Base-by-base conservation (phyloP, 306 rosid genomes). In the Prinsepia uniflora region DNA sequence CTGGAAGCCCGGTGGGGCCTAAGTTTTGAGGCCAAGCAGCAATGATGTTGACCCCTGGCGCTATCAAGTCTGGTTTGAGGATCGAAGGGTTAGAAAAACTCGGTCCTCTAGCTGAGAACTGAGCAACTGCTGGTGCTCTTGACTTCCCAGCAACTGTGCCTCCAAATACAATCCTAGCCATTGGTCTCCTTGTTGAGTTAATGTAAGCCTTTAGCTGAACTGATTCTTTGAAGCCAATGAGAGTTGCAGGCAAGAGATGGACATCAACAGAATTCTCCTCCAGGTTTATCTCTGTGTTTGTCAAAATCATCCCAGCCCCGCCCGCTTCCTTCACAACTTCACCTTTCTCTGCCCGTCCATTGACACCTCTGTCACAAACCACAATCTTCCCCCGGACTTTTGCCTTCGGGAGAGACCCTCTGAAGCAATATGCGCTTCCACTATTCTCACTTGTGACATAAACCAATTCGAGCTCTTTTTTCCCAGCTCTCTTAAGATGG, bases 11-110 rank as follows among this genome's bases (percentile, higher is more conserved):
- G 4, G 90, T 80, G 7, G 99, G 97, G 59, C 97, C 99, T 10
- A 95, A 74, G 76, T 91, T 91, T 75, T 91, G 99, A 68, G 97
- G 99, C 99, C 99, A 95, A 73, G 99, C 97, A 20, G 97, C 97
- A 80, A 95, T 82, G 71, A 91, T 91, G 81, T 94, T 94, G 63
- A 94, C 99, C 0, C 99, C 97, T 10, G 97, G 99, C 49, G 99
- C 97, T 78, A 95, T 80, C 43, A 91, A 84, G 68, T 95, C 99
- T 18, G 97, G 99, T 68, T 95, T 95, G 58, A 95, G 96, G 76
- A 89, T 95, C 73, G 96, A 83, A 83, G 97, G 97, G 84, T 87
- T 86, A 0, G 86, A 67, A 20, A 60, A 88, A 73, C 97, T 91
- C 20, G 97, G 99, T 49, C 99, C 99, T 83, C 97, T 84, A 3